phyloP scores from a whole-genome alignment of 352 stramenopile genomes.

The Pythium sukuiense region DNA sequence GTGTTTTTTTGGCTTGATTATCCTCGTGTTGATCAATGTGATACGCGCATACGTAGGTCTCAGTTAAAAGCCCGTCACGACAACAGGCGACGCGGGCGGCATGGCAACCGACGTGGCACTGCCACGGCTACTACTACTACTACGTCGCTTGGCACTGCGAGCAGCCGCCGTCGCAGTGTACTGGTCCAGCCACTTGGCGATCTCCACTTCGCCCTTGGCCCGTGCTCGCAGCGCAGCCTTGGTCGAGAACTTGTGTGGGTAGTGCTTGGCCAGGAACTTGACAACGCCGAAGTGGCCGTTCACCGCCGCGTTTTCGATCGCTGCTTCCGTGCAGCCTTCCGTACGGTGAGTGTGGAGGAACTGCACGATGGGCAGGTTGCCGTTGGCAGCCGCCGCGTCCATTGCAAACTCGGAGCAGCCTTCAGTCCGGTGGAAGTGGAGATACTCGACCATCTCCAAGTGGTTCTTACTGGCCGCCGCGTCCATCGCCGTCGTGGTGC shows the following conservation, averaged over 20 bases:
- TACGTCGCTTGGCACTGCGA: neutral
- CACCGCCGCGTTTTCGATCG: constrained; percentile 28
- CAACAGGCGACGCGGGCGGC: constrained; percentile 12
- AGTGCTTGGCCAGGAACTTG: constrained; percentile 39
- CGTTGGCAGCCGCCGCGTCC: constrained; percentile 29
- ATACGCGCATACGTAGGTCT: neutral
- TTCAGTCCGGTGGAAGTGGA: constrained; percentile 33
- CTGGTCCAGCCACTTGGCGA: constrained; percentile 22
- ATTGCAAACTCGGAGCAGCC: constrained; percentile 35
- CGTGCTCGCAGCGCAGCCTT: constrained; percentile 1
- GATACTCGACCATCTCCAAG: constrained; percentile 30
- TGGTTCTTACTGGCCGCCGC: constrained; percentile 27
- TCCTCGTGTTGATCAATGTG: neutral
- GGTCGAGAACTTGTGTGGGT: constrained; percentile 18
- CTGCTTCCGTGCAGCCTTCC: constrained; percentile 20
- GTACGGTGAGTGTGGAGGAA: constrained; percentile 14
- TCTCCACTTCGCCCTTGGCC: constrained; percentile 22
- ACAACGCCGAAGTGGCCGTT: constrained; percentile 39
- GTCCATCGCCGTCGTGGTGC: constrained; percentile 41
- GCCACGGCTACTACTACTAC: neutral
- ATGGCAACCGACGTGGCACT: neutral
- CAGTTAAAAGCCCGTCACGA: constrained; percentile 3
- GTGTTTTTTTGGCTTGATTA: neutral
- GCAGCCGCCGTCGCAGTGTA: neutral
- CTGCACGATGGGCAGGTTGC: constrained; percentile 13